Conservation (phyloP, 2,329 filamentous ascomycete genomes). For the Cylindrodendrum hubeiense region DNA sequence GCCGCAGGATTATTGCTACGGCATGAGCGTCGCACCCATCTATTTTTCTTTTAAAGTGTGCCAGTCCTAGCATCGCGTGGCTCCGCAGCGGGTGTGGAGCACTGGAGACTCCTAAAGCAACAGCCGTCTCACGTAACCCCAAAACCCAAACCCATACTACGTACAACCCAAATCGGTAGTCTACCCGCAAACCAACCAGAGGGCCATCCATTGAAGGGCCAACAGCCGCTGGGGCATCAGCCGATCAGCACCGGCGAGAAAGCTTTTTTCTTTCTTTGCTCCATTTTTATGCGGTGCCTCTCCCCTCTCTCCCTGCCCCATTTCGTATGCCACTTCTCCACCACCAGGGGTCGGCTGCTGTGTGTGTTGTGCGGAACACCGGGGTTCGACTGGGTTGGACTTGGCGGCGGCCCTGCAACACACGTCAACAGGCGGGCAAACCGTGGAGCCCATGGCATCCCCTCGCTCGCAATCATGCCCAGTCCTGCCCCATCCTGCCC, state of each 20-base stretch:
- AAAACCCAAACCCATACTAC: constrained; percentile 4
- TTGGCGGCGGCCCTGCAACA: constrained; percentile 7
- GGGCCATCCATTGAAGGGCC: constrained; percentile 1
- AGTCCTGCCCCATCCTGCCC: background rate
- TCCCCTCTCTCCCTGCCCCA: constrained; percentile 24
- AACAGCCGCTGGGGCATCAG: constrained; percentile 18
- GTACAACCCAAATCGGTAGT: background rate
- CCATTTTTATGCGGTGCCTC: constrained; percentile 32
- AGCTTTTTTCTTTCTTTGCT: constrained; percentile 32
- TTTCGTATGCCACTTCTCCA: constrained; percentile 36
- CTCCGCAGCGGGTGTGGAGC: background rate
- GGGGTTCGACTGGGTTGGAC: background rate
- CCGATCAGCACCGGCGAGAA: constrained; percentile 29
- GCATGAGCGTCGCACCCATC: constrained; percentile 1
- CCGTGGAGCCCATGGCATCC: background rate
- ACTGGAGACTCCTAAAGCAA: background rate
- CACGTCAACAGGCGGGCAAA: constrained; percentile 19
- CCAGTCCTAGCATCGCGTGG: constrained; percentile 1
- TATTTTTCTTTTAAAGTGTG: constrained; percentile 9
- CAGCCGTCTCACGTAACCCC: constrained; percentile 37
- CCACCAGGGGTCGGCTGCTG: constrained; percentile 21
- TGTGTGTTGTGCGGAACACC: constrained; percentile 22
- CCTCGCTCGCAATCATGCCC: background rate
- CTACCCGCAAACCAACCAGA: background rate
- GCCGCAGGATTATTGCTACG: background rate